Base-by-base conservation (phyloP, 148 eudicot species). In the Rhododendron molle region DNA sequence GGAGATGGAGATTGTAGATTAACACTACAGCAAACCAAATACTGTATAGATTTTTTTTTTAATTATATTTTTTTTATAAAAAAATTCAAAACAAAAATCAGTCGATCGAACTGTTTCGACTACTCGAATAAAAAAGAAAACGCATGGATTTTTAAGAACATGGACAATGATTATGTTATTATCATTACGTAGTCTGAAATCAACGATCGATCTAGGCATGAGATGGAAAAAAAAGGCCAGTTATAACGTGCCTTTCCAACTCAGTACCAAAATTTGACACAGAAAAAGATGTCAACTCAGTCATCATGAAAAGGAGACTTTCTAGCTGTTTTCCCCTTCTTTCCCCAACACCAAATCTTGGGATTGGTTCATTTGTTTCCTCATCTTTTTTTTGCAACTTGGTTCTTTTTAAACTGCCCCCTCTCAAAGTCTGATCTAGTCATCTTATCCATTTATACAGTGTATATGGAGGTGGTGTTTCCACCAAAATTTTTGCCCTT, bases 271-370 rank as follows among this genome's bases (percentile, higher is more conserved):
- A 85, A 83, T 76, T 76, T 36, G 72, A 32, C 14, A 78, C 52
- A 73, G 28, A 76, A 72, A 86, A 50, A 72, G 58, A 58, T 46
- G 76, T 85, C 84, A 26, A 84, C 83, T 88, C 87, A 84, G 40
- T 50, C 83, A 54, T 80, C 87, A 83, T 72, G 52, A 26, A 46
- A 30, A 77, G 54, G 69, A 62, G 77, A 85, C 87, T 79, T 85
- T 85, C 13, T 16, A 21, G 40, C 32, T 79, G 83, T 36, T 87
- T 72, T 67, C 36, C 47, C 74, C 85, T 69, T 52, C 74, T 79
- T 89, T 86, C 76, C 83, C 82, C 85, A 84, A 88, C 88, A 86
- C 32, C 36, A 80, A 81, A 87, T 89, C 88, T 85, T 62, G 49
- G 47, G 50, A 78, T 87, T 83, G 43, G 88, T 80, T 83, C 38